These are phyloP conservation scores for Fragaria vesca DNA, from an alignment of 306 rosid species.

Conservation along the genomic window DNA sequence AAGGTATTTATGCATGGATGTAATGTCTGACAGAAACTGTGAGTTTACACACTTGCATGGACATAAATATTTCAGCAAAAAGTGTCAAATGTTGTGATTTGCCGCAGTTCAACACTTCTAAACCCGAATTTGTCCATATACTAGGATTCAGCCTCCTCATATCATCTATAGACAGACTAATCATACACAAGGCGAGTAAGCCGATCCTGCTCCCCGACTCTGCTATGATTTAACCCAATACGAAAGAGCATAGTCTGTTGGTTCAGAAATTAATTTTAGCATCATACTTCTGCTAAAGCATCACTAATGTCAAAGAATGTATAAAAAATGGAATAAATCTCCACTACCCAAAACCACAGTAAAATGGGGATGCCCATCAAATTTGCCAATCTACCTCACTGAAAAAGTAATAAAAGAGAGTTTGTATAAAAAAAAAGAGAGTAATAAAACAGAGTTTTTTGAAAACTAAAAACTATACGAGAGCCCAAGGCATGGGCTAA, in stretches of 20 bases:
- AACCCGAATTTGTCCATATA: neutral
- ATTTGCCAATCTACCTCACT: neutral
- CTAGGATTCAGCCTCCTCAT: constrained; percentile 15
- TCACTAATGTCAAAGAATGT: neutral
- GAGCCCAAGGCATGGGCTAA: neutral
- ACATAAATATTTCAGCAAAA: neutral
- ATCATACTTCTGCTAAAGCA: neutral
- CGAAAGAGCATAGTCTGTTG: neutral
- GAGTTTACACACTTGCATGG: neutral
- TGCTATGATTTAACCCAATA: neutral
- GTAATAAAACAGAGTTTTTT: neutral
- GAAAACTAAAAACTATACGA: neutral
- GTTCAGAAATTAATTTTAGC: neutral
- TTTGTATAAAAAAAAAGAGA: no score
- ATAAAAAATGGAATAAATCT: neutral
- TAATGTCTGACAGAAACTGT: neutral
- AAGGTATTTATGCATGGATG: neutral
- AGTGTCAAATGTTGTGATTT: neutral
- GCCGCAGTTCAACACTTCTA: no score
- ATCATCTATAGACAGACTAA: neutral
- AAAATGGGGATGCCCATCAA: neutral
- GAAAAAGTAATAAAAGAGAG: neutral
- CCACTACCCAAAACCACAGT: neutral
- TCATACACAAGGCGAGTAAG: neutral
- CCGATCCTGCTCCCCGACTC: neutral